phyloP scores from a whole-genome alignment of 768 basidiomycete species.

The Leccinellum rugosiceps region DNA sequence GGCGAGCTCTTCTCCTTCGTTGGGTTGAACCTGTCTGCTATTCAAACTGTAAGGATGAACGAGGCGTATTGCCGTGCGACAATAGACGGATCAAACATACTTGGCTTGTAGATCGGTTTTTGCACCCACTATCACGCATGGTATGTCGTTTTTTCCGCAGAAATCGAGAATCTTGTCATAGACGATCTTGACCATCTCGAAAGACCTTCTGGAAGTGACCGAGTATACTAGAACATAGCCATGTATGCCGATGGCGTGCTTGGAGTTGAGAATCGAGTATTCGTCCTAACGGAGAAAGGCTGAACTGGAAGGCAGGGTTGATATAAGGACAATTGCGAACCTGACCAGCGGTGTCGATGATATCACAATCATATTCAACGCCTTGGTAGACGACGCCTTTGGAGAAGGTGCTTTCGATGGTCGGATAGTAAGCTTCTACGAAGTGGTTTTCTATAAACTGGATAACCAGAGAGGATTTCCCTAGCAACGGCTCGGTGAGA shows the following conservation, averaged over 20 bases:
- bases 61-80: slow-evolving; percentile 9
- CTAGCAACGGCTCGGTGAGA: slow-evolving; percentile 42
- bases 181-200: slow-evolving; percentile 92
- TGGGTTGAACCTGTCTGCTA: slow-evolving; percentile 68
- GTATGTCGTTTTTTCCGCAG: slow-evolving; percentile 77
- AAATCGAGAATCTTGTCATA: slow-evolving; percentile 93
- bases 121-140: slow-evolving; percentile 92
- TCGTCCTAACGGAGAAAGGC: slow-evolving; percentile 58
- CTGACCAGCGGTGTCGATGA: slow-evolving; percentile 98
- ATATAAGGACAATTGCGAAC: slow-evolving; percentile 39
- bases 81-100: slow-evolving; percentile 42
- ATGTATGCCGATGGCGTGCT: slow-evolving; percentile 95
- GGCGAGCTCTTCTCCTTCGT: slow-evolving; percentile 77
- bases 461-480: slow-evolving; percentile 90
- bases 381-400: slow-evolving; percentile 88
- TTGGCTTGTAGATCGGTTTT: slow-evolving; percentile 80
- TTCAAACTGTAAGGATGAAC: slow-evolving; percentile 32
- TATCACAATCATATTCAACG: slow-evolving; percentile 91
- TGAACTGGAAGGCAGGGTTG: slow-evolving; percentile 3
- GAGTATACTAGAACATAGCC: slow-evolving; percentile 97
- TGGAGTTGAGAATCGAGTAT: slow-evolving; percentile 88
- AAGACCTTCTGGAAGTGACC: slow-evolving; percentile 83
- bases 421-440: slow-evolving; percentile 91
- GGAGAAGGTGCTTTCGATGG: slow-evolving; percentile 84
- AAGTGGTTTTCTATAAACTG: slow-evolving; percentile 94